Evolutionary conservation across 2,329 filamentous ascomycete genomes (phyloP).

Genomic region (Dichotomopilus funicola): DNA sequence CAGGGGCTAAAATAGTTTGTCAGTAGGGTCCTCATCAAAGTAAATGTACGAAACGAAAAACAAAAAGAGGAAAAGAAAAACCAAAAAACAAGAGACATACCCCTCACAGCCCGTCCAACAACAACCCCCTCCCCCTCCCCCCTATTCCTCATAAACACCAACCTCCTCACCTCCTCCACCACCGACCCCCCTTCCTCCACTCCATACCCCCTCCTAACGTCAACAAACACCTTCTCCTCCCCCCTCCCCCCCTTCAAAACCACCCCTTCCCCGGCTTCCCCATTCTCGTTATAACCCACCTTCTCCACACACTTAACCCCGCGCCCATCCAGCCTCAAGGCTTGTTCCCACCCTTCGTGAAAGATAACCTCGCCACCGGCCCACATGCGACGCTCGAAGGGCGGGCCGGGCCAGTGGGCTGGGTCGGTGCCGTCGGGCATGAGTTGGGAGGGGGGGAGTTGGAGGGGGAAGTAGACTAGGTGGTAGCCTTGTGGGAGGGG

Average conservation of each 20-base stretch:
- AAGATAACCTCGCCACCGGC: slow-evolving; percentile 69
- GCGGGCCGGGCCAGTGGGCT: slow-evolving; percentile 65
- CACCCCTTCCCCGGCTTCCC: slow-evolving; percentile 21
- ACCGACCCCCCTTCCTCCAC: slow-evolving; percentile 29
- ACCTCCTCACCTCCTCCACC: slow-evolving; percentile 42
- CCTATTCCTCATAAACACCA: slow-evolving; percentile 44
- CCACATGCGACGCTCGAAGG: slow-evolving; percentile 79
- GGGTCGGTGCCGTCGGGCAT: slow-evolving; percentile 80
- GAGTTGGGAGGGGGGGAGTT: slow-evolving; percentile 54
- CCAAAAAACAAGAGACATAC: slow-evolving; percentile 7
- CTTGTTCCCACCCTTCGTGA: slow-evolving; percentile 24
- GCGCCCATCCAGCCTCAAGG: slow-evolving; percentile 35
- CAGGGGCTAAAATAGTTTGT: slow-evolving; percentile 26
- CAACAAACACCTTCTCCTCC: slow-evolving; percentile 45
- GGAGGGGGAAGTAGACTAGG: slow-evolving; percentile 78
- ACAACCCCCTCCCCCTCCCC: slow-evolving; percentile 16
- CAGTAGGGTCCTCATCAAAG: not conserved
- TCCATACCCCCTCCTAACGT: slow-evolving; percentile 42
- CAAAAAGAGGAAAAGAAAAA: not conserved
- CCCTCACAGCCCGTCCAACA: slow-evolving; percentile 19
- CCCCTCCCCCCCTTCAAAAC: slow-evolving; percentile 22
- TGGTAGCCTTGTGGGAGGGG: slow-evolving; percentile 64
- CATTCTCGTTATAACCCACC: slow-evolving; percentile 23
- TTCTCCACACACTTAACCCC: slow-evolving; percentile 40
- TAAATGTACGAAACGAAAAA: not conserved